These are phyloP conservation scores for Kwoniella heveanensis DNA, from an alignment of 768 basidiomycete genomes.

Conservation along the genomic window DNA sequence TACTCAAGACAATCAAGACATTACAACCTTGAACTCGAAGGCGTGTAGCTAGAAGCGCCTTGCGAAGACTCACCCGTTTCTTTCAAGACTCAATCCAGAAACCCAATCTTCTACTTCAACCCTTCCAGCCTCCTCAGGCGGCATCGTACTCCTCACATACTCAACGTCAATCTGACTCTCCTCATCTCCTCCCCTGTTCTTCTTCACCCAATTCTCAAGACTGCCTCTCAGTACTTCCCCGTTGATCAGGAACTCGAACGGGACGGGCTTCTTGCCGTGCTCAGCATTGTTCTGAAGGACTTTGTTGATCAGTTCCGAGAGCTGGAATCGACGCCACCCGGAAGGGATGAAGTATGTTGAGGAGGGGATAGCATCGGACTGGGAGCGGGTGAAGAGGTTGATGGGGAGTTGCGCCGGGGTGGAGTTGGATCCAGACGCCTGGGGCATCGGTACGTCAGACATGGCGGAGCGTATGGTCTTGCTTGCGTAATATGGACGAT, in stretches of 20 bases:
- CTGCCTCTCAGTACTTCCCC: conserved; percentile 76
- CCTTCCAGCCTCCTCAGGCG: conserved; percentile 76
- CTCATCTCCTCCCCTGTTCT: conserved; percentile 48
- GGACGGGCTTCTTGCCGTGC: conserved; percentile 63
- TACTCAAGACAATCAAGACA: not conserved
- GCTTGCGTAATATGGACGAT: too few relatives aligned
- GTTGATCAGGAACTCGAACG: conserved; percentile 87
- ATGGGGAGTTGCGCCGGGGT: conserved; percentile 45
- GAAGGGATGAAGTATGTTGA: conserved; percentile 92
- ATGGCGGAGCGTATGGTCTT: conserved; percentile 4
- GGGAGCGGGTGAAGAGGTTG: conserved; percentile 70
- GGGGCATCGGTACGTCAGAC: conserved; percentile 21
- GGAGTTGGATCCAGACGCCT: conserved; percentile 10
- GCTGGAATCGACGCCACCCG: conserved; percentile 89
- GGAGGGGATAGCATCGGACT: conserved; percentile 72
- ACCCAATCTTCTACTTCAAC: conserved; percentile 94
- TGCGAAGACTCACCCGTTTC: conserved; percentile 49
- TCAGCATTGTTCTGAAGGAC: conserved; percentile 65
- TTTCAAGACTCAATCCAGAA: conserved; percentile 60
- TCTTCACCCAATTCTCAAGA: conserved; percentile 69
- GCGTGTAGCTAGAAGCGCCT: not conserved
- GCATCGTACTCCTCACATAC: conserved; percentile 85
- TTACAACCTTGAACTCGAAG: not conserved
- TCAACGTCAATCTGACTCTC: conserved; percentile 83
- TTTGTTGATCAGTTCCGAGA: conserved; percentile 96